Base-by-base conservation (phyloP, 192 early-diverging fungal genomes). In the Rhizophagus clarus region DNA sequence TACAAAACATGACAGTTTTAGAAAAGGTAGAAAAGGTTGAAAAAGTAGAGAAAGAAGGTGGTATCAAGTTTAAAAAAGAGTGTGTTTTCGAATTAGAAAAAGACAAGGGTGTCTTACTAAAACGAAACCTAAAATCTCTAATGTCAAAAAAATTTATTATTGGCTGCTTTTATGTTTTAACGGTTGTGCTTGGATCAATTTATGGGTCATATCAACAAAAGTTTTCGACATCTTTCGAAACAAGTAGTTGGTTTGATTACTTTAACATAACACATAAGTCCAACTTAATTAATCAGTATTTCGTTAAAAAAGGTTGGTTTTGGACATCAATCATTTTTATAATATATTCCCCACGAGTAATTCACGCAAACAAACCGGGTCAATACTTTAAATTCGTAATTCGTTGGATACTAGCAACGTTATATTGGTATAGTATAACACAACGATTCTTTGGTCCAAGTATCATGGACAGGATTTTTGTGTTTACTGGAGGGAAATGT, bases 241-340 rank as follows among this genome's bases (percentile, higher is more conserved):
- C 42, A 45, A 45, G 42, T 45, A 45, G 42, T 45, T 45, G 42
- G 42, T 45, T 12, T 12, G 4, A 12, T 45, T 45, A 1, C 1
- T 2, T 45, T 45, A 11, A 37, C 68, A 3, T 70, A 12, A 32
- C 68, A 31, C 17, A 34, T 45, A 72, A 56, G 79, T 83, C 86
- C 61, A 95, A 95, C 84, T 76, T 91, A 68, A 83, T 97, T 66
- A 97, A 97, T 82, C 80, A 82, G 0, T 85, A 89, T 66, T 92
- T 95, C 87, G 95, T 91, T 75, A 97, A 97, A 85, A 83, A 84
- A 37, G 95, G 91, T 20, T 97, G 96, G 96, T 92, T 90, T 47
- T 97, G 96, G 96, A 96, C 96, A 0, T 89, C 91, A 29, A 60
- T 90, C 15, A 84, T 91, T 32, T 91, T 92, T 69, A 56, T 87